phyloP scores from a whole-genome alignment of 1,284 basidiomycete genomes.

The Laetiporus sulphureus region DNA sequence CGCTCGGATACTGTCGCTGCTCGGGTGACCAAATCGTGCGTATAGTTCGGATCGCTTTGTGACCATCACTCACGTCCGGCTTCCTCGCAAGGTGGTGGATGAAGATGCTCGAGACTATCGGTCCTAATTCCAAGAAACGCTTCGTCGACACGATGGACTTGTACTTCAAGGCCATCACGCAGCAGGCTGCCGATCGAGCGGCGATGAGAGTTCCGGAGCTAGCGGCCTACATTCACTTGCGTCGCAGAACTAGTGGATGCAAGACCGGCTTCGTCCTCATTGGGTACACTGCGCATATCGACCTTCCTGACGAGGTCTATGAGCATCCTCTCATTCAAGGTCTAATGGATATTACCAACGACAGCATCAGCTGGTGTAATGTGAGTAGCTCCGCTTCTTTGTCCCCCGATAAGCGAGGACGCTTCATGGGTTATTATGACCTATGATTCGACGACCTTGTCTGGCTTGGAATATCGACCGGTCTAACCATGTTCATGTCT shows the following conservation, averaged over 20 bases:
- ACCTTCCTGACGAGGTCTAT: conserved; percentile 36
- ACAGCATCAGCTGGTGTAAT: conserved; percentile 37
- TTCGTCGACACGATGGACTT: conserved; percentile 32
- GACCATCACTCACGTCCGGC: conserved; percentile 2
- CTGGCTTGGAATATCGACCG: too few relatives aligned
- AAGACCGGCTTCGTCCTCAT: conserved; percentile 34
- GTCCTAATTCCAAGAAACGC: conserved; percentile 27
- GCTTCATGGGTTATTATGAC: too few relatives aligned
- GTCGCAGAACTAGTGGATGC: conserved; percentile 37
- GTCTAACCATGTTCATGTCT: background rate
- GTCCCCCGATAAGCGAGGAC: background rate
- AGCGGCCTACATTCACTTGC: conserved; percentile 31
- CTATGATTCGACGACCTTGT: background rate
- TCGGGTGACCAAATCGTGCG: conserved; percentile 18
- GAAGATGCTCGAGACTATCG: conserved; percentile 27
- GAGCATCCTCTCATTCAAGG: conserved; percentile 31
- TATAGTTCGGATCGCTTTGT: conserved; percentile 1
- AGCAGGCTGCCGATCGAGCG: conserved; percentile 35
- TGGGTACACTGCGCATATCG: conserved; percentile 26
- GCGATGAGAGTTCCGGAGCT: conserved; percentile 26
- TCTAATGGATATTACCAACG: conserved; percentile 27
- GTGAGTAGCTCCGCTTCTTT: conserved; percentile 19
- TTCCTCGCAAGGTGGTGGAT: conserved; percentile 31
- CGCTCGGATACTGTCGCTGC: conserved; percentile 16
- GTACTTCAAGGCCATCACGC: conserved; percentile 34